Conservation (phyloP, 441 rosid species). For the Jatropha podagrica region DNA sequence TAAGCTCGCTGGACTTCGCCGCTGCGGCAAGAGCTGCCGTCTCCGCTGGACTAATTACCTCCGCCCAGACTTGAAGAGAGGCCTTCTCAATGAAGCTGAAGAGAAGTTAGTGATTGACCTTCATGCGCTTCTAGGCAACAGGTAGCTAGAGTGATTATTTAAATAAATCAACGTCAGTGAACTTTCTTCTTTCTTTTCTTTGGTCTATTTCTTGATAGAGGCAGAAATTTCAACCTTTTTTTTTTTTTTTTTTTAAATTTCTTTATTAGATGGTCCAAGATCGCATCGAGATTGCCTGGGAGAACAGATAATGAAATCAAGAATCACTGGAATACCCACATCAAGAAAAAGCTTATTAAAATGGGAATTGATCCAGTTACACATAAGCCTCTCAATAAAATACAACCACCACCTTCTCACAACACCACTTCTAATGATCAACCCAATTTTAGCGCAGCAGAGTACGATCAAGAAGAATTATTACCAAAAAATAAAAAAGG, state of each 20-base stretch:
- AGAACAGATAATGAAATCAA: conserved; percentile 91
- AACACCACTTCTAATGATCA: background rate
- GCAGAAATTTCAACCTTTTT: too few species aligned
- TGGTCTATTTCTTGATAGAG: background rate
- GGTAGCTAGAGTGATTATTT: conserved; percentile 29
- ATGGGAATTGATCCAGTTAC: conserved; percentile 93
- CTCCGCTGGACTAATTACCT: conserved; percentile 86
- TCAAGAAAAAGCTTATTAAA: conserved; percentile 81
- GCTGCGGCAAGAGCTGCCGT: conserved; percentile 92
- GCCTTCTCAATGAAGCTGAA: conserved; percentile 72
- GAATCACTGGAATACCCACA: conserved; percentile 89
- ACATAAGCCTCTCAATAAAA: conserved; percentile 51
- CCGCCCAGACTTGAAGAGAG: conserved; percentile 83
- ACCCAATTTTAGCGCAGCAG: background rate
- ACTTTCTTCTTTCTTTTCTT: background rate
- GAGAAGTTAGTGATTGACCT: conserved; percentile 75
- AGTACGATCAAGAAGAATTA: background rate
- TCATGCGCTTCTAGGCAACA: conserved; percentile 76
- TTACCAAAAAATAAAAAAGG: background rate
- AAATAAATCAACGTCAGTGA: background rate
- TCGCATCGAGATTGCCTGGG: conserved; percentile 76
- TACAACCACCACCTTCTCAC: conserved; percentile 13
- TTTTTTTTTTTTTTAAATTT: background rate
- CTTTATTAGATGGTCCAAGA: conserved; percentile 75
- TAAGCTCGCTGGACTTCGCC: conserved; percentile 72